Conservation (phyloP, 176 grass and related monocot species). For the Eleusine coracana region DNA sequence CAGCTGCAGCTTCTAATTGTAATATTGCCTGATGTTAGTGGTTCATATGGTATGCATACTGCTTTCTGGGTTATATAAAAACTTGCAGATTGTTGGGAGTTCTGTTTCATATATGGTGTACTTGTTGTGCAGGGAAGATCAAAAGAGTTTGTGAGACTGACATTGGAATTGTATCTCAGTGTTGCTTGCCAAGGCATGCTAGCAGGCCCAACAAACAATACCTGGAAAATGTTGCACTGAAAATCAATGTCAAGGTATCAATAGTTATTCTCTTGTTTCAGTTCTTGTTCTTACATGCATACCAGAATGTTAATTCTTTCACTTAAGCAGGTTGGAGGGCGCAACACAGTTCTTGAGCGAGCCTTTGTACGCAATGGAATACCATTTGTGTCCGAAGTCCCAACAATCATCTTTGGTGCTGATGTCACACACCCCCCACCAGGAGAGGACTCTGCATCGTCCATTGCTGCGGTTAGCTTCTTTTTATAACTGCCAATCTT, state of each 20-base stretch:
- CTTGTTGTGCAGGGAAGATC: slow-evolving; percentile 57
- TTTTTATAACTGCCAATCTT: background rate
- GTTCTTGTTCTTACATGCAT: background rate
- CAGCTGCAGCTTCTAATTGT: slow-evolving; percentile 65
- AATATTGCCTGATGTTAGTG: slow-evolving; percentile 65
- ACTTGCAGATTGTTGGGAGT: slow-evolving; percentile 1
- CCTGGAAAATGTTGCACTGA: slow-evolving; percentile 78
- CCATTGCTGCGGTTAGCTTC: slow-evolving; percentile 75
- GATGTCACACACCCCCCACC: slow-evolving; percentile 79
- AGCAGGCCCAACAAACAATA: slow-evolving; percentile 70
- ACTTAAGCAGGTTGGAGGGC: slow-evolving; percentile 61
- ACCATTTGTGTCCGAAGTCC: slow-evolving; percentile 58
- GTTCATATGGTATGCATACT: slow-evolving; percentile 63
- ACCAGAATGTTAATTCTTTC: background rate
- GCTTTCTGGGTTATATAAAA: background rate
- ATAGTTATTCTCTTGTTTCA: background rate
- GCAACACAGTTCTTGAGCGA: slow-evolving; percentile 72
- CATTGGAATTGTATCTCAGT: slow-evolving; percentile 82
- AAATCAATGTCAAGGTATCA: slow-evolving; percentile 91
- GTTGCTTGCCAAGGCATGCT: slow-evolving; percentile 63
- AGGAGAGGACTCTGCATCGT: slow-evolving; percentile 76
- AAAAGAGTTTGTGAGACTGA: slow-evolving; percentile 79
- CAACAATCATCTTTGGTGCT: slow-evolving; percentile 83
- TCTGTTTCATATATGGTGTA: background rate
- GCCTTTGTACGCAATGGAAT: slow-evolving; percentile 51